phyloP scores from a whole-genome alignment of 441 rosid genomes.

The Populus hybrid region DNA sequence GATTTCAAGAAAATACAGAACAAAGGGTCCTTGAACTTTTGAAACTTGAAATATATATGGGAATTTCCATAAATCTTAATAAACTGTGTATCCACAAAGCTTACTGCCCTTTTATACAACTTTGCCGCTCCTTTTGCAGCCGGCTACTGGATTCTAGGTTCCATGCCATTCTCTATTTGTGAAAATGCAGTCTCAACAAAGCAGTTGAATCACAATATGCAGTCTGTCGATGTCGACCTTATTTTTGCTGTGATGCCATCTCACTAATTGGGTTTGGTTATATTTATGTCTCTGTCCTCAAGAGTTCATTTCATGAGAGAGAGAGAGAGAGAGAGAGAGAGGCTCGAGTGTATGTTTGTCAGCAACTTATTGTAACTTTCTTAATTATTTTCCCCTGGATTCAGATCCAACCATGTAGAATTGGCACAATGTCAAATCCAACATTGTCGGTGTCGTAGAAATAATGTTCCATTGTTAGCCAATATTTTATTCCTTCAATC shows the following conservation, averaged over 20 bases:
- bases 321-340: no score
- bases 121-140: not conserved
- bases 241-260: not conserved
- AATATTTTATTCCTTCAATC: slow-evolving; percentile 28
- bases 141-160: not conserved
- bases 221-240: not conserved
- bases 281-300: not conserved
- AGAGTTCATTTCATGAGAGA: not conserved
- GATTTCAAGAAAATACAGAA: not conserved
- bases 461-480: not conserved
- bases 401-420: not conserved
- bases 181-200: not conserved
- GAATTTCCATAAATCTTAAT: not conserved
- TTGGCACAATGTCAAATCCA: not conserved
- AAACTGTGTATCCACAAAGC: no score
- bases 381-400: not conserved
- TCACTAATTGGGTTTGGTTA: not conserved
- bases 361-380: not conserved
- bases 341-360: not conserved
- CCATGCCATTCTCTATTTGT: not conserved
- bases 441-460: not conserved
- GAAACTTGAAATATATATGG: not conserved
- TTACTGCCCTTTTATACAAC: not conserved
- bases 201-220: not conserved
- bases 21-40: slow-evolving; percentile 4